Evolutionary conservation across 345 rosid genomes (phyloP), one percentile per base, ranked within the genome.

Genomic region (Luvunga scandens): DNA sequence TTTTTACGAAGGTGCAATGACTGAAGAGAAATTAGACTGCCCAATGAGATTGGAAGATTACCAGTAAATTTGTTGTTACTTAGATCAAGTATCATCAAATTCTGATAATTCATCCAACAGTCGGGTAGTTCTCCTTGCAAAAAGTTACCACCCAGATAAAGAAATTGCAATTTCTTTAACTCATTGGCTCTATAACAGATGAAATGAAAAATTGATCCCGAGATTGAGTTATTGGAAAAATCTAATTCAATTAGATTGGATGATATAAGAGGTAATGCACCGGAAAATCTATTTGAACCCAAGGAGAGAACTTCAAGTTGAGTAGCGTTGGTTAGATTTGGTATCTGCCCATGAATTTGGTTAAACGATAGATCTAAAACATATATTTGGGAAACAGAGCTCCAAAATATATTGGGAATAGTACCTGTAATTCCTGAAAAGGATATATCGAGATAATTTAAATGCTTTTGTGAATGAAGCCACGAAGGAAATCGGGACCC

Each of bases 161-260:
- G 90, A 9, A 85, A 65, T 18, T 60, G 57, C 36, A 77, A 31
- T 13, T 31, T 45, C 16, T 12, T 57, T 16, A 61, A 72, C 34
- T 61, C 66, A 42, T 45, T n/a, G 1, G 72, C 75, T 18, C 84
- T 75, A 13, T 75, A 34, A 13, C 89, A 84, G 19, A 87, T 22
- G 34, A 80, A 62, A 5, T 33, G 31, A 1, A 80, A 84, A n/a
- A 87, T 67, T 7, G 69, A 19, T 38, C 92, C 89, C 0, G 84
- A 71, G 21, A 87, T 83, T 53, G 66, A 77, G 55, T 86, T 89
- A 10, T 78, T 79, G 45, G 86, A 85, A 12, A 89, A 85, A 76
- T 87, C 83, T 30, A 87, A 71, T 9, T 48, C 61, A 27, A 65
- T 66, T 39, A 77, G 63, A 28, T n/a, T 13, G 12, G 80, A 63